phyloP scores from a whole-genome alignment of 2,329 filamentous ascomycete species.

The Apiospora saccharicola region DNA sequence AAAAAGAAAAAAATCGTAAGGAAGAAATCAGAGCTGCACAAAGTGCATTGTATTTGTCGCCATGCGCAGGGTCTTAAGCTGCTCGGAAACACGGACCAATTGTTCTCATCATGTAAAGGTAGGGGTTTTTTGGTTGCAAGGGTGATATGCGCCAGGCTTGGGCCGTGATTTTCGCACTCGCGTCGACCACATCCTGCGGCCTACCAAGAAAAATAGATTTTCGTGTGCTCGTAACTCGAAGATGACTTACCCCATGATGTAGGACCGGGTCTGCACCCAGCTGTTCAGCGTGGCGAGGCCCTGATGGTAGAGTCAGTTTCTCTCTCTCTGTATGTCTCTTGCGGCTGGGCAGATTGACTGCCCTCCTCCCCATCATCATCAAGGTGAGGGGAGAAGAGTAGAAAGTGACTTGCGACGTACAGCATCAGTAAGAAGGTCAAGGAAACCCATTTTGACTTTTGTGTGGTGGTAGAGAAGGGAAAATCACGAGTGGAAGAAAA shows the following conservation, averaged over 20 bases:
- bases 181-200: conserved; percentile 13
- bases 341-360: conserved; percentile 11
- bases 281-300: conserved; percentile 57
- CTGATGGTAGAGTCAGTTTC: conserved; percentile 30
- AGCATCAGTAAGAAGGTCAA: conserved; percentile 64
- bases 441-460: conserved; percentile 63
- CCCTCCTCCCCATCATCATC: background rate
- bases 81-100: conserved; percentile 87
- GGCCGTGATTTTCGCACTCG: conserved; percentile 26
- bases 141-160: conserved; percentile 19
- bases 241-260: conserved; percentile 73
- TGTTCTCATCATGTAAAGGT: conserved; percentile 68
- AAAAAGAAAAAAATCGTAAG: background rate
- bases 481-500: conserved; percentile 29
- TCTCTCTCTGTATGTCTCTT: conserved; percentile 18
- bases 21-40: conserved; percentile 45
- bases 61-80: conserved; percentile 75
- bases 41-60: conserved; percentile 46
- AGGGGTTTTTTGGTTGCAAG: conserved; percentile 27
- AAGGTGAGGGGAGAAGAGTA: conserved; percentile 18
- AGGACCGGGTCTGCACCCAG: conserved; percentile 72
- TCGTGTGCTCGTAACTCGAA: conserved; percentile 21
- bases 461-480: conserved; percentile 25
- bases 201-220: background rate
- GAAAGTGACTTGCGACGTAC: conserved; percentile 35